phyloP scores from a whole-genome alignment of 768 basidiomycete species.

The Mycena vulgaris region DNA sequence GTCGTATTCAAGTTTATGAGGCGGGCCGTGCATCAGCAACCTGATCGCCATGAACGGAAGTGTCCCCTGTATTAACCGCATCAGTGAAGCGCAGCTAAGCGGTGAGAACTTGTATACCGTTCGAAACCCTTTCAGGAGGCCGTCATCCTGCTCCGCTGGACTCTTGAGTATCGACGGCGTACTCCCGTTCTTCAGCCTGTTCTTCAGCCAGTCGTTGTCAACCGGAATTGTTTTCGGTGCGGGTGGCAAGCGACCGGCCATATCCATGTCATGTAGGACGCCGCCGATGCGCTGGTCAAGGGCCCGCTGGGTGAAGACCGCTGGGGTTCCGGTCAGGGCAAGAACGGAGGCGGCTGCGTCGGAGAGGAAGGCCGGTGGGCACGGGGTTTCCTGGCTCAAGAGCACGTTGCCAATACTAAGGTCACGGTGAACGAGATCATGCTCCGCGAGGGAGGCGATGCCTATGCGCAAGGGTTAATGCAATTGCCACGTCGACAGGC shows the following conservation, averaged over 20 bases:
- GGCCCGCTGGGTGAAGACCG: neutral
- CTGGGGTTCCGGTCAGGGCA: neutral
- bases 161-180: no score
- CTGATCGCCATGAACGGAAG: neutral
- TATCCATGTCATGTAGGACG: neutral
- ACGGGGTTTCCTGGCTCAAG: neutral
- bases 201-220: no score
- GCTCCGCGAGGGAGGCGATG: neutral
- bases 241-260: neutral
- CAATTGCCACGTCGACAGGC: neutral
- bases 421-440: neutral
- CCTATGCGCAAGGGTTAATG: neutral
- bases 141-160: no score
- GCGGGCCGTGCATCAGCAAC: neutral
- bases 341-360: neutral
- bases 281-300: neutral
- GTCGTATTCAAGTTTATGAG: neutral
- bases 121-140: no score
- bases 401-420: neutral
- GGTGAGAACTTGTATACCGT: no score
- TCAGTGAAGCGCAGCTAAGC: no score
- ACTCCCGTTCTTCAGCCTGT: no score
- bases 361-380: neutral
- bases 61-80: neutral
- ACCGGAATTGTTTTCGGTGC: neutral